Percentiles rank a stretch among this genome's conserved stretches.
These are phyloP conservation scores for Aspergillus carbonarius DNA, from an alignment of 2,329 filamentous ascomycete species.

Conservation along the genomic window DNA sequence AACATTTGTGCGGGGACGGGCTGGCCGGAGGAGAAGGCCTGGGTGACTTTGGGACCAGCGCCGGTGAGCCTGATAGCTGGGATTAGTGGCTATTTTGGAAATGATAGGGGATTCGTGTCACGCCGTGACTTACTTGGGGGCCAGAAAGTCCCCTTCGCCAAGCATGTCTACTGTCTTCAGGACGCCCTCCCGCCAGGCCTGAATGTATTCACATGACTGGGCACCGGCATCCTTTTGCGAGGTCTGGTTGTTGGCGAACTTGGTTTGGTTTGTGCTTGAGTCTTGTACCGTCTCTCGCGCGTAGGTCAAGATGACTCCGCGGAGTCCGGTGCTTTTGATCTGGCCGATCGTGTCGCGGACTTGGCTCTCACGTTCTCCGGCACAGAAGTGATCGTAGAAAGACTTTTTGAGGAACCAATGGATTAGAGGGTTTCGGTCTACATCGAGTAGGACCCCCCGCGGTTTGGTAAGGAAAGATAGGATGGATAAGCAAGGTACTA, in stretches of 20 bases:
- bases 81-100: not conserved
- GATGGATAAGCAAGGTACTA: slow-evolving; percentile 67
- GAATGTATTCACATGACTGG: slow-evolving; percentile 28
- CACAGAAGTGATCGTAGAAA: slow-evolving; percentile 86
- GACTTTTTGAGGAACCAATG: slow-evolving; percentile 63
- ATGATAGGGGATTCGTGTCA: not conserved
- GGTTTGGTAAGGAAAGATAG: not conserved
- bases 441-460: slow-evolving; percentile 56
- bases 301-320: slow-evolving; percentile 80
- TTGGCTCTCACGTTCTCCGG: slow-evolving; percentile 73
- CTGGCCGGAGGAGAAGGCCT: slow-evolving; percentile 53
- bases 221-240: not conserved
- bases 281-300: slow-evolving; percentile 74
- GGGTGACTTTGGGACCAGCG: not conserved
- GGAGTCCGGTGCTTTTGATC: slow-evolving; percentile 73
- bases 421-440: slow-evolving; percentile 73
- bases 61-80: slow-evolving; percentile 44
- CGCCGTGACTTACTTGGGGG: slow-evolving; percentile 53
- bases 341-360: slow-evolving; percentile 58
- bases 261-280: slow-evolving; percentile 58
- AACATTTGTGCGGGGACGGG: slow-evolving; percentile 66
- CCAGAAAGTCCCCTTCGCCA: slow-evolving; percentile 59
- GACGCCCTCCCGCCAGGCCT: slow-evolving; percentile 71
- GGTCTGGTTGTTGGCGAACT: slow-evolving; percentile 10
- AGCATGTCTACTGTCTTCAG: slow-evolving; percentile 63